These are phyloP conservation scores for Tirmania nivea DNA, from an alignment of 495 filamentous ascomycete species.

Conservation along the genomic window DNA sequence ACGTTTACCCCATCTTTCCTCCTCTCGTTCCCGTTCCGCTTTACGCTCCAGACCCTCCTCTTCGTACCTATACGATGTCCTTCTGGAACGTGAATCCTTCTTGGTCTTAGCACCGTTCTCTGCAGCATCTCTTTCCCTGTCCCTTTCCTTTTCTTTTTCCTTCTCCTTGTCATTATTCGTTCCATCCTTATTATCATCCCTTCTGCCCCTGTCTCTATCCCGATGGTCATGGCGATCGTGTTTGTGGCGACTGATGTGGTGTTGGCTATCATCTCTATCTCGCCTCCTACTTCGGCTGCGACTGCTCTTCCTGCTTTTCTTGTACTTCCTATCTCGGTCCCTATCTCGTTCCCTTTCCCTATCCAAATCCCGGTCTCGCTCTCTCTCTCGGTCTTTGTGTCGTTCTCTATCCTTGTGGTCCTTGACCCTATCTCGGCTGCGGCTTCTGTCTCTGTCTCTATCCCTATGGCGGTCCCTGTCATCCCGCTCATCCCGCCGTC, in stretches of 20 bases:
- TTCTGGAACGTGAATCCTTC: conserved; percentile 11
- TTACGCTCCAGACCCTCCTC: conserved; percentile 17
- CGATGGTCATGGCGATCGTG: not conserved
- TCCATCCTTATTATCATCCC: not conserved
- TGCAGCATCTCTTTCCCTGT: conserved; percentile 8
- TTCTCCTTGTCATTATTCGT: not conserved
- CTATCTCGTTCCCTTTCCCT: conserved; percentile 7
- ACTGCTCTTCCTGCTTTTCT: not conserved
- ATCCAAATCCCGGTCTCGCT: not conserved
- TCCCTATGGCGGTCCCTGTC: not conserved
- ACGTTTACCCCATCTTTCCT: conserved; percentile 14
- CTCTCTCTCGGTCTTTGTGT: not conserved
- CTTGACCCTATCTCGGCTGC: not conserved
- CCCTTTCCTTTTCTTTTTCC: conserved; percentile 6
- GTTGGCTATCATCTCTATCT: not conserved
- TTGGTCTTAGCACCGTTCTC: conserved; percentile 3
- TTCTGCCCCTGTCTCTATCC: not conserved
- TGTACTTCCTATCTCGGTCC: conserved; percentile 3
- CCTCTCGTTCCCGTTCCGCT: conserved; percentile 18
- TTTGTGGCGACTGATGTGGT: not conserved
- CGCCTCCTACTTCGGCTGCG: not conserved
- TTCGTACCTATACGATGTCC: conserved; percentile 19
- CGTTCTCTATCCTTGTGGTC: not conserved
- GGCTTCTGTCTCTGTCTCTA: not conserved
- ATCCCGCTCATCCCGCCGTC: not conserved